Evolutionary conservation across 2,329 filamentous ascomycete genomes (phyloP).

Genomic region (Pseudocercospora pini-densiflorae): DNA sequence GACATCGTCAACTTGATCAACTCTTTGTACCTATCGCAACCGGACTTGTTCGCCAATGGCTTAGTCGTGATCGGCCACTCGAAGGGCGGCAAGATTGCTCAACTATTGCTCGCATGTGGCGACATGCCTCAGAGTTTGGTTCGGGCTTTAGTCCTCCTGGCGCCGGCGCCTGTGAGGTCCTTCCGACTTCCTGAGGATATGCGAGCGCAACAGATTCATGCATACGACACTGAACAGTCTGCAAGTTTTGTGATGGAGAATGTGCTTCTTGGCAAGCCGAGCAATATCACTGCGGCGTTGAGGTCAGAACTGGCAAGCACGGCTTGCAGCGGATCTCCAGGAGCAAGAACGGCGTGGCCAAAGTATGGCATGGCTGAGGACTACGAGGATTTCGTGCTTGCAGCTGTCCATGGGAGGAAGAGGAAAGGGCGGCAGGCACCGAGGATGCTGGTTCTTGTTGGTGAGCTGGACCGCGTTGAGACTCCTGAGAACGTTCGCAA

Average conservation of each 20-base stretch:
- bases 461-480: background rate
- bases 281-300: background rate
- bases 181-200: background rate
- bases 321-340: background rate
- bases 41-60: background rate
- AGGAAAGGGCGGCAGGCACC: background rate
- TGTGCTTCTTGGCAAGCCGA: background rate
- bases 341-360: background rate
- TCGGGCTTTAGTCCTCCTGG: background rate
- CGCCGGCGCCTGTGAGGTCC: background rate
- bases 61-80: background rate
- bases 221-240: background rate
- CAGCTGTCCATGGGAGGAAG: background rate
- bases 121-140: background rate
- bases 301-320: background rate
- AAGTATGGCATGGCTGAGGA: conserved; percentile 3
- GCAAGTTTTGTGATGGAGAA: background rate
- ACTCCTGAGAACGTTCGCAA: background rate
- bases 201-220: background rate
- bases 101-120: background rate
- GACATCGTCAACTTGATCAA: background rate
- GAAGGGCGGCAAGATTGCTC: conserved; percentile 3
- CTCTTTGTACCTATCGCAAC: background rate
- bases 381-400: background rate
- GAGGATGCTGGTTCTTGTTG: background rate